phyloP scores from a whole-genome alignment of 192 early-diverging fungal species.

The Jimgerdemannia flammicorona region DNA sequence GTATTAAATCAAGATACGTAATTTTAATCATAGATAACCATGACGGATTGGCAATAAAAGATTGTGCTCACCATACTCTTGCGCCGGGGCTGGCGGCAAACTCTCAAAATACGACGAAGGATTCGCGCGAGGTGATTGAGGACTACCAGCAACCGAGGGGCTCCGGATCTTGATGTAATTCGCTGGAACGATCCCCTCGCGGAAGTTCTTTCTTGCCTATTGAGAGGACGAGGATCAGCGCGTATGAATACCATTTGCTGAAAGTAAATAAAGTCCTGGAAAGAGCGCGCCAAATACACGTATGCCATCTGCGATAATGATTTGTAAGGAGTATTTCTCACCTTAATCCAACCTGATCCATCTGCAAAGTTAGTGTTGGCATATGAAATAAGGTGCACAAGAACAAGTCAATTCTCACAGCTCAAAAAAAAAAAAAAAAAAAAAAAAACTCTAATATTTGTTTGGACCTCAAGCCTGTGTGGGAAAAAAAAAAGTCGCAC shows the following conservation, averaged over 20 bases:
- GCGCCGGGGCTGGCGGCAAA: neutral
- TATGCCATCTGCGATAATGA: neutral
- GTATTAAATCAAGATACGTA: too few species aligned
- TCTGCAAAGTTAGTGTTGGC: constrained; percentile 27
- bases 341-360: constrained; percentile 58
- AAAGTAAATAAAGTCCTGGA: too few species aligned
- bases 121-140: neutral
- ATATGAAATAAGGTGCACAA: constrained; percentile 4
- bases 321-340: constrained; percentile 6
- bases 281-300: too few species aligned
- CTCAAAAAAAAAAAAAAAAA: neutral
- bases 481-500: neutral
- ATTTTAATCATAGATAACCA: too few species aligned
- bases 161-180: constrained; percentile 31
- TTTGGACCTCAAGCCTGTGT: too few species aligned
- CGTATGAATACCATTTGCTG: too few species aligned
- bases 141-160: neutral
- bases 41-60: too few species aligned
- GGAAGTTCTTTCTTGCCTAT: constrained; percentile 15
- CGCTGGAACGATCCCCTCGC: constrained; percentile 45
- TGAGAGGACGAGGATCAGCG: too few species aligned
- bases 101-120: neutral
- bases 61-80: too few species aligned
- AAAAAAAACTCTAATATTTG: too few species aligned
- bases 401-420: constrained; percentile 5